Base-by-base conservation (phyloP, 306 rosid species). In the Cicer cuneatum region DNA sequence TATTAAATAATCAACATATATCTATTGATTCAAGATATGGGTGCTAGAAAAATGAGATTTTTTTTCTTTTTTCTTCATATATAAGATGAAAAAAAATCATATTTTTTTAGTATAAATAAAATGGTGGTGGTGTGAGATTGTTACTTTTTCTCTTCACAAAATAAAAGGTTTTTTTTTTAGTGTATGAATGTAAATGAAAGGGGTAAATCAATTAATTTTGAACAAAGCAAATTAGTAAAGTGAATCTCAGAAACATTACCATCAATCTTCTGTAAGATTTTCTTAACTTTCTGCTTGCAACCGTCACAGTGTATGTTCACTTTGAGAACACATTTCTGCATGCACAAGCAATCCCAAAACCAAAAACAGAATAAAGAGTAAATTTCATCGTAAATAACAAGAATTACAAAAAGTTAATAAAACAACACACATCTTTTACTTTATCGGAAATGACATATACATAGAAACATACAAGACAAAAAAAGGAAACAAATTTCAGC, bases 271-370 rank as follows among this genome's bases (percentile, higher is more conserved):
- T 92, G 89, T 84, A 95, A 46, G 87, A 89, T 90, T 89, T 90
- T 95, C 98, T 89, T 95, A 38, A 95, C 99, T 76, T 95, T 90
- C 0, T 86, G 89, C 83, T 90, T 92, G 80, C 99, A 95, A 10
- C 98, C 99, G 59, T 86, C 95, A 63, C 99, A 95, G 83, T 95
- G 98, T 7, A 95, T 90, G 78, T 92, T 95, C 81, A 95, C 99
- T 78, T 90, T 92, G 48, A 95, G 95, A 78, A 86, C 96, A 85
- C 89, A 90, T 92, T 89, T 94, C 99, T 94, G 89, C 87, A 82
- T 75, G 78, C 69, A 80, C 89, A 87, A 84, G 76, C 68, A 89
- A 83, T 67, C 70, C 85, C 82, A 78, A 65, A 77, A 56, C 71
- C 76, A 68, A 66, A 77, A 76, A 65, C 33, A 61, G 74, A 66